Evolutionary conservation across 2,329 filamentous ascomycete genomes (phyloP).

Genomic region (Tolypocladium cylindrosporum): DNA sequence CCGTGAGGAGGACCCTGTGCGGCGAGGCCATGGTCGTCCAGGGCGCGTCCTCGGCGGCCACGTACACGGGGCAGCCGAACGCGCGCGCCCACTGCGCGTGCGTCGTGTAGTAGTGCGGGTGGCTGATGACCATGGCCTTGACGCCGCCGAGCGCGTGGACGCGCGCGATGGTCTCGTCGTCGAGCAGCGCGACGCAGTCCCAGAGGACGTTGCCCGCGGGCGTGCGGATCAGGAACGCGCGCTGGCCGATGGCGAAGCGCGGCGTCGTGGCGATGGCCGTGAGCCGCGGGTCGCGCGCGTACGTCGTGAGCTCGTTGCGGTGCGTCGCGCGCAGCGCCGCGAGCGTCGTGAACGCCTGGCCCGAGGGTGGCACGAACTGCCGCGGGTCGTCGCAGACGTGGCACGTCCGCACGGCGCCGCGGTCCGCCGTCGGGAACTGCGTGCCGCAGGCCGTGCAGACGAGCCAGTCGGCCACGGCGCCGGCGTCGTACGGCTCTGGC

Average conservation of each 20-base stretch:
- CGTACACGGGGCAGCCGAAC: slow-evolving; percentile 62
- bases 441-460: slow-evolving; percentile 63
- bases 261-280: slow-evolving; percentile 40
- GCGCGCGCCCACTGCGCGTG: slow-evolving; percentile 62
- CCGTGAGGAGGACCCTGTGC: slow-evolving; percentile 36
- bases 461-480: slow-evolving; percentile 20
- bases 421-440: slow-evolving; percentile 42
- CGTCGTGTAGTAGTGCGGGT: slow-evolving; percentile 77
- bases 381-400: slow-evolving; percentile 66
- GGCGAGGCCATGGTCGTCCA: slow-evolving; percentile 48
- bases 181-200: slow-evolving; percentile 66
- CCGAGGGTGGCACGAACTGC: slow-evolving; percentile 51
- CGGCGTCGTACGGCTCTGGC: slow-evolving; percentile 5
- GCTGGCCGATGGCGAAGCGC: slow-evolving; percentile 64
- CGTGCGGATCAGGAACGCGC: slow-evolving; percentile 59
- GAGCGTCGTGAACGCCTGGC: slow-evolving; percentile 57
- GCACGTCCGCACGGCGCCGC: slow-evolving; percentile 41
- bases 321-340: slow-evolving; percentile 31
- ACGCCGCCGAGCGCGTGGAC: slow-evolving; percentile 56
- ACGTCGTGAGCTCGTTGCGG: slow-evolving; percentile 43
- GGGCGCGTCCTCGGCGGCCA: slow-evolving; percentile 51
- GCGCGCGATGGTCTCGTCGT: slow-evolving; percentile 47
- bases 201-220: slow-evolving; percentile 63
- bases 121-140: slow-evolving; percentile 62
- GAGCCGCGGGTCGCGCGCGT: slow-evolving; percentile 32